phyloP scores from a whole-genome alignment of 192 early-diverging fungal genomes.

The Diversispora epigaea region DNA sequence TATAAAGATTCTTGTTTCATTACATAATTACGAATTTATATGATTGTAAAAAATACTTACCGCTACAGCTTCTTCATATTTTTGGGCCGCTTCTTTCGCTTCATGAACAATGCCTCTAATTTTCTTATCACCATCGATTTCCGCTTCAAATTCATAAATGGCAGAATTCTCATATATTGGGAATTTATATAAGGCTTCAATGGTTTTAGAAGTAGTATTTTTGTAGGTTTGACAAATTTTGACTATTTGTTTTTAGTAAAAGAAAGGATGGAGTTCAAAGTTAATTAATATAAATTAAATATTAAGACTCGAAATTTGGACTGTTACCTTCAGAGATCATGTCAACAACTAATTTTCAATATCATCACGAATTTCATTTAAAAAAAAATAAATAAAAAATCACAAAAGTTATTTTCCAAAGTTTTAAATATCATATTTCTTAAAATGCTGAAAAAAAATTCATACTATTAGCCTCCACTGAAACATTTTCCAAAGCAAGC shows the following conservation, averaged over 20 bases:
- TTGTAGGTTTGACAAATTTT: constrained; percentile 25
- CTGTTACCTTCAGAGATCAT: no score
- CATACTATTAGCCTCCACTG: constrained; percentile 25
- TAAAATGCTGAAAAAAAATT: neutral
- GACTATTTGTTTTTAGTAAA: neutral
- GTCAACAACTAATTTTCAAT: neutral
- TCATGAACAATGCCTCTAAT: constrained; percentile 28
- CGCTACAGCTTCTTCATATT: constrained; percentile 5
- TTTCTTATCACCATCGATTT: constrained; percentile 11
- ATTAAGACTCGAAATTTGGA: neutral
- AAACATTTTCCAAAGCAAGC: constrained; percentile 31
- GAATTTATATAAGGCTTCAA: constrained; percentile 24
- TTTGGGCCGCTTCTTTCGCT: neutral
- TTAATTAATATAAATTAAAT: no score
- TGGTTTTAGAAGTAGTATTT: neutral
- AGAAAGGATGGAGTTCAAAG: neutral
- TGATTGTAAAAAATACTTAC: neutral
- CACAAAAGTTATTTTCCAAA: no score
- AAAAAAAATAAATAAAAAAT: no score
- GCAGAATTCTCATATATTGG: constrained; percentile 22
- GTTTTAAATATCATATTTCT: neutral
- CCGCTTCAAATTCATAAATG: constrained; percentile 23
- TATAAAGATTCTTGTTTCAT: neutral
- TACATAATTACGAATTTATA: neutral
- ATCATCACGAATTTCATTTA: neutral